Evolutionary conservation across 2,329 filamentous ascomycete species (phyloP).

Genomic region (Herpotrichia juniperi): DNA sequence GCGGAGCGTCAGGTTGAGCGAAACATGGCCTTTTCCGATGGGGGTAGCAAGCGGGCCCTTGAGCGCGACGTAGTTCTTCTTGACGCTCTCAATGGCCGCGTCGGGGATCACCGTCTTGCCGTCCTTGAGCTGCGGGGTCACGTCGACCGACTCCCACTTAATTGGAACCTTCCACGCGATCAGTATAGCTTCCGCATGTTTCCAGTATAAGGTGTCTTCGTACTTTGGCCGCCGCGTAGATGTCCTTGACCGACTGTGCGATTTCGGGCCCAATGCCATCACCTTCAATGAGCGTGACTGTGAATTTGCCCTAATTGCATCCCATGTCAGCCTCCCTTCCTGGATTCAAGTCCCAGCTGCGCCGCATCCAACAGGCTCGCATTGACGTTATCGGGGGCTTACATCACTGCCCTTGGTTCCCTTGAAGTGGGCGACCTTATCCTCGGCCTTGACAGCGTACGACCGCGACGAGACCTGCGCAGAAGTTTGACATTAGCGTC

Average conservation of each 20-base stretch:
- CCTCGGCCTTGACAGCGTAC: constrained; percentile 65
- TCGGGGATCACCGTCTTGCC: constrained; percentile 95
- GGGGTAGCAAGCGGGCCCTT: constrained; percentile 99
- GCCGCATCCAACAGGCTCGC: neutral
- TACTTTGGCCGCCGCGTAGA: constrained; percentile 94
- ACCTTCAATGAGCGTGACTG: constrained; percentile 96
- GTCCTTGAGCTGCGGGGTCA: constrained; percentile 90
- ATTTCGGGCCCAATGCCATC: constrained; percentile 99
- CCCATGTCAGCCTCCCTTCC: constrained; percentile 10
- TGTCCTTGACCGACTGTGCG: constrained; percentile 96
- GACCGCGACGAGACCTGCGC: constrained; percentile 39
- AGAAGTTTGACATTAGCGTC: neutral
- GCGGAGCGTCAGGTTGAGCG: constrained; percentile 96
- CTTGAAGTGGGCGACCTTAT: constrained; percentile 89
- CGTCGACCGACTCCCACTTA: constrained; percentile 96
- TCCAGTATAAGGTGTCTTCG: constrained; percentile 33
- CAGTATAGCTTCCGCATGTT: constrained; percentile 2
- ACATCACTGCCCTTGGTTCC: constrained; percentile 88
- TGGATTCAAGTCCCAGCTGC: neutral
- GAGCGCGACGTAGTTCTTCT: constrained; percentile 94
- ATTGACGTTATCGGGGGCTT: constrained; percentile 47
- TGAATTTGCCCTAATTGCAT: constrained; percentile 81
- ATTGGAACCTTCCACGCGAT: constrained; percentile 72
- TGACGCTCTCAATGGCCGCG: constrained; percentile 89
- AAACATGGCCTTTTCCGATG: constrained; percentile 98